Base-by-base conservation (phyloP, 2,329 filamentous ascomycete genomes). In the Colletotrichum orchidophilum region DNA sequence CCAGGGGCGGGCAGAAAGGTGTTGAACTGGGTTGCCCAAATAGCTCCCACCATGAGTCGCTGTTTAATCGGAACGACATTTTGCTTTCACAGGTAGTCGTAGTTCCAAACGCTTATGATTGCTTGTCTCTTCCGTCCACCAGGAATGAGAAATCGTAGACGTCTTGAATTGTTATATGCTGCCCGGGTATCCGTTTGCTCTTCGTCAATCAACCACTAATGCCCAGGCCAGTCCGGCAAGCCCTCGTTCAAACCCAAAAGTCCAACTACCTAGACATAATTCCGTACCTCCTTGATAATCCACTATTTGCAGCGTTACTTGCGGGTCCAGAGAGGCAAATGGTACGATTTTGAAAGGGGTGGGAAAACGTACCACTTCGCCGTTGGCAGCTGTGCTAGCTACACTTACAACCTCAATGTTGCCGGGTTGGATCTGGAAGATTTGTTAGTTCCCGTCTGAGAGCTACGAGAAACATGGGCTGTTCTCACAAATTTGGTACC, bases 361-460 rank as follows among this genome's bases (percentile, higher is more conserved):
- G 8, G 31, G 24, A 27, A 6, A 7, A 82, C 86, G 78, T 79
- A 87, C 86, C 75, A 98, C 87, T 82, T 98, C 93, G 4, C 96
- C 96, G 79, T 98, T 99, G 3, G 90, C 88, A 21, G 97, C 95
- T 71, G 90, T 88, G 75, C 92, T 92, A 2, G 91, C 92, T 62
- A 97, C 86, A 69, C 86, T 90, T 52, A 91, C 88, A 15, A 98
- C 93, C 80, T 95, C 91, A 53, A 98, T 89, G 74, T 90, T 87
- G 6, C 92, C 93, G 0, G 96, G 96, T 85, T 95, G 92, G 31
- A 96, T 88, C 90, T 93, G 72, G 26, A 21, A n/a, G 9, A 42
- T 15, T 3, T 9, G 33, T 71, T 26, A 71, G 64, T 27, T 9
- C 39, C 21, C 3, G 21, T 27, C 26, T n/a, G 18, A 18, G n/a